Evolutionary conservation across 2,329 filamentous ascomycete genomes (phyloP).

Genomic region (Venturia oleaginea): DNA sequence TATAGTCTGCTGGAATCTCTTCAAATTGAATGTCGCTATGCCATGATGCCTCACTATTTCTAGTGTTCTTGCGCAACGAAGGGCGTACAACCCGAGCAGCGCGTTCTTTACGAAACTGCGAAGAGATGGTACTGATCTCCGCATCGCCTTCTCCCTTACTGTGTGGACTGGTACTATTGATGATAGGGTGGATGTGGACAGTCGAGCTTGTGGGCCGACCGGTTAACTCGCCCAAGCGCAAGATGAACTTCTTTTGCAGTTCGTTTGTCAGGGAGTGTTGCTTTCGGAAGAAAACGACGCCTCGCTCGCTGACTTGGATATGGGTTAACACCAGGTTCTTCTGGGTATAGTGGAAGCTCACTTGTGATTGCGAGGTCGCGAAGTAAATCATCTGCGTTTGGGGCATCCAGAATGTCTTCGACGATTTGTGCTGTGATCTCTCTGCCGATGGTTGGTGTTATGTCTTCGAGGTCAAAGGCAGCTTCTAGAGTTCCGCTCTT

Average conservation of each 20-base stretch:
- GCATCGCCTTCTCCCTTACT: conserved; percentile 41
- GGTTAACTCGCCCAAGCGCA: conserved; percentile 49
- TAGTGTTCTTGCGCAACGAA: conserved; percentile 24
- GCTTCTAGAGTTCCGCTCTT: conserved; percentile 41
- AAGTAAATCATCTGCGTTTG: conserved; percentile 29
- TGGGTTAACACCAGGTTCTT: conserved; percentile 6
- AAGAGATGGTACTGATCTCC: conserved; percentile 57
- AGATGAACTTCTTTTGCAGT: conserved; percentile 55
- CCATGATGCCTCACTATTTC: conserved; percentile 30
- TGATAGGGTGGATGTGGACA: conserved; percentile 52
- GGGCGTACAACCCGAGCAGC: not conserved
- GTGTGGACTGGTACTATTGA: conserved; percentile 45
- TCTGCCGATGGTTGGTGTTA: conserved; percentile 53
- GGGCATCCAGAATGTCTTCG: conserved; percentile 26
- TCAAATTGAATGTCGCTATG: conserved; percentile 59
- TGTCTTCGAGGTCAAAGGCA: conserved; percentile 46
- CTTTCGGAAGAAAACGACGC: conserved; percentile 61
- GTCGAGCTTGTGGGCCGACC: conserved; percentile 49
- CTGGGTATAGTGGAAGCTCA: not conserved
- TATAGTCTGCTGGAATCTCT: conserved; percentile 54
- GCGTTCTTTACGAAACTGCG: conserved; percentile 41
- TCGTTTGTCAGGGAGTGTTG: conserved; percentile 53
- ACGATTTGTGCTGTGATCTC: conserved; percentile 50
- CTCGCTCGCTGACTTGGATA: conserved; percentile 52
- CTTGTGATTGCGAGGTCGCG: conserved; percentile 47